Evolutionary conservation across 1,284 basidiomycete species (phyloP), one percentile per base, ranked within the genome.

Genomic region (Cutaneotrichosporon sp.): DNA sequence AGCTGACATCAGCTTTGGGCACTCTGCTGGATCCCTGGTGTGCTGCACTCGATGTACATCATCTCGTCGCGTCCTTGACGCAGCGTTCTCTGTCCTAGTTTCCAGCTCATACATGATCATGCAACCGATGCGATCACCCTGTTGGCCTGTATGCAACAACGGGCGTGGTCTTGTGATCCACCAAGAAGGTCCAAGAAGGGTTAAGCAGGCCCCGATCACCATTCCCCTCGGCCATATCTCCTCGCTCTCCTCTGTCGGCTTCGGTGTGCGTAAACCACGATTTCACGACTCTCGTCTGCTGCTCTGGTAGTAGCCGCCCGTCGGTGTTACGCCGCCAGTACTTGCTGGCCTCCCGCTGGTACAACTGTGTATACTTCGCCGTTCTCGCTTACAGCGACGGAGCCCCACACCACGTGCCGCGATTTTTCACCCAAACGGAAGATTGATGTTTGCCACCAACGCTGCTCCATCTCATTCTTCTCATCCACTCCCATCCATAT

Each of bases 21-120:
- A 10, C 58, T 65, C 22, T 49, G 61, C 32, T 65, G 65, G 65
- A 46, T 65, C 21, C 65, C 65, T 14, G 64, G 64, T 46, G 59
- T 65, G 16, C 18, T 65, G 4, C 58, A 64, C 32, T 36, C 63
- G 11, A 47, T 57, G 38, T 64, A 47, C 32, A 34, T 64, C 14
- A 34, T 64, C 31, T 5, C 36, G 6, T 18, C 30, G 22, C 32
- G 55, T 53, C 51, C 50, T 16, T 46, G 10, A 26, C 8, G 16
- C 8, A n/a, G 14, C 26, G 42, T n/a, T 6, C 18, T 18, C 2
- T n/a, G 18, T 18, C 9, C 16, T 9, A 26, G 18, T 46, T n/a
- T 18, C 7, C 8, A 46, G 42, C 42, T 8, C 42, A 9, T 46
- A 46, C 40, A 14, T 16, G 13, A 14, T 13, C 40, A 42, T 42